Evolutionary conservation across 2,329 filamentous ascomycete species (phyloP).

Genomic region (Fusarium goolgardi): DNA sequence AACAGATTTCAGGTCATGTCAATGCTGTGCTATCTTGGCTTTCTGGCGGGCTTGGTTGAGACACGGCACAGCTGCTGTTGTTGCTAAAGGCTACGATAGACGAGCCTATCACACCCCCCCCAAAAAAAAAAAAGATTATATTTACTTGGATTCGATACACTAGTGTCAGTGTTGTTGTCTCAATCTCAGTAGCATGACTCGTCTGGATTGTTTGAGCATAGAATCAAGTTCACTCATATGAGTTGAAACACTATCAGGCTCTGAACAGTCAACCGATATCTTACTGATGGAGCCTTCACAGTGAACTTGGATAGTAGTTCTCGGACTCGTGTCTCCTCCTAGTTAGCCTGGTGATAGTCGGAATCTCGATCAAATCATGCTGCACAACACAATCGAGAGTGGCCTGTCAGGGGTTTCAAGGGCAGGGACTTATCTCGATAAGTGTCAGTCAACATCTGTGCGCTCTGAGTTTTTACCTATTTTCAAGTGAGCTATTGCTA

Average conservation of each 20-base stretch:
- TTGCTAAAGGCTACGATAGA: background rate
- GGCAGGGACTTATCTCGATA: background rate
- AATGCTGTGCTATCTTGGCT: conserved; percentile 1
- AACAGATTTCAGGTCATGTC: conserved; percentile 4
- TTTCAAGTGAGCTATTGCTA: conserved; percentile 4
- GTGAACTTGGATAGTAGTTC: background rate
- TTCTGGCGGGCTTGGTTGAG: conserved; percentile 7
- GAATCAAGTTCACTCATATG: conserved; percentile 9
- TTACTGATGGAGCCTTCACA: background rate
- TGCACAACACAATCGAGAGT: background rate
- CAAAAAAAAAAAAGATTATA: conserved; percentile 7
- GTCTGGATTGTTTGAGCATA: background rate
- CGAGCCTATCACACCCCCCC: background rate
- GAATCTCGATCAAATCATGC: background rate
- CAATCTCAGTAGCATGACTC: conserved; percentile 5
- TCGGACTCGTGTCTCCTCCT: too few species aligned
- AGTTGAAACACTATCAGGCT: background rate
- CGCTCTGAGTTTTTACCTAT: conserved; percentile 16
- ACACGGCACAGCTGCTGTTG: conserved; percentile 19
- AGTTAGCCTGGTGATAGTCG: background rate
- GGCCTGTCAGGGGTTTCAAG: conserved; percentile 5
- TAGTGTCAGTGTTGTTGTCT: conserved; percentile 6
- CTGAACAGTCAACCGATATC: background rate
- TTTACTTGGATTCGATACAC: background rate
- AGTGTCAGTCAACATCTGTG: conserved; percentile 8